phyloP scores from a whole-genome alignment of 176 grass and related monocot genomes.

The Oryza australiensis region DNA sequence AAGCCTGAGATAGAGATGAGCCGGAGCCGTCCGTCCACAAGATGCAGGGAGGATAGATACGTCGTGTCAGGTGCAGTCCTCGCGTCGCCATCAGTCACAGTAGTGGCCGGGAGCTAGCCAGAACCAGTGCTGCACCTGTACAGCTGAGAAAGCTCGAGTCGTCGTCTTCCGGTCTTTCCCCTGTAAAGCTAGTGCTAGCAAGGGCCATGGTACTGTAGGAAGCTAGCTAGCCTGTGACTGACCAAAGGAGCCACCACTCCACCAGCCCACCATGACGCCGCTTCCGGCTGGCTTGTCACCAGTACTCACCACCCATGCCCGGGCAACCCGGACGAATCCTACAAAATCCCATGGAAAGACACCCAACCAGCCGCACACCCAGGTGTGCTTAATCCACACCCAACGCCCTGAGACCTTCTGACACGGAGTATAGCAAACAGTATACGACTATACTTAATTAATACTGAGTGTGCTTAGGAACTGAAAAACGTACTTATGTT shows the following conservation, averaged over 20 bases:
- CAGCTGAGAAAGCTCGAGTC: not conserved
- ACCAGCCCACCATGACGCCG: not conserved
- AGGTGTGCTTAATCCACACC: not conserved
- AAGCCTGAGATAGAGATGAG: not conserved
- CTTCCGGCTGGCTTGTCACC: not conserved
- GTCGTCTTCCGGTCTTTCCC: slow-evolving; percentile 4
- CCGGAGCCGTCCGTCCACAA: not conserved
- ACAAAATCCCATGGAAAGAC: slow-evolving; percentile 32
- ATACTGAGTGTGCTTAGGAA: no score
- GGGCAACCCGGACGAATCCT: slow-evolving; percentile 20
- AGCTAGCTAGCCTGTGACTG: not conserved
- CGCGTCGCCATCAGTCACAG: slow-evolving; percentile 30
- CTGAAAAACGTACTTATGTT: no score
- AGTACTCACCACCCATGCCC: not conserved
- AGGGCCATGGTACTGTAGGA: not conserved
- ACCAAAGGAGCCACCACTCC: not conserved
- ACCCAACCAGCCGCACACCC: not conserved
- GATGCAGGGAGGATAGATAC: slow-evolving; percentile 15
- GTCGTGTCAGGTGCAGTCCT: slow-evolving; percentile 34
- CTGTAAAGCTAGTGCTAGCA: not conserved
- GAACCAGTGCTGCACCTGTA: not conserved
- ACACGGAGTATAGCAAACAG: no score
- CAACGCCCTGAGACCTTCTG: not conserved
- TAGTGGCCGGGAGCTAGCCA: not conserved
- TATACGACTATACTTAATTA: no score